A percentile compares a stretch with the other conserved stretches of the same genome.
Evolutionary conservation across 2,329 filamentous ascomycete genomes (phyloP).

Genomic region (Pezicula neosporulosa): DNA sequence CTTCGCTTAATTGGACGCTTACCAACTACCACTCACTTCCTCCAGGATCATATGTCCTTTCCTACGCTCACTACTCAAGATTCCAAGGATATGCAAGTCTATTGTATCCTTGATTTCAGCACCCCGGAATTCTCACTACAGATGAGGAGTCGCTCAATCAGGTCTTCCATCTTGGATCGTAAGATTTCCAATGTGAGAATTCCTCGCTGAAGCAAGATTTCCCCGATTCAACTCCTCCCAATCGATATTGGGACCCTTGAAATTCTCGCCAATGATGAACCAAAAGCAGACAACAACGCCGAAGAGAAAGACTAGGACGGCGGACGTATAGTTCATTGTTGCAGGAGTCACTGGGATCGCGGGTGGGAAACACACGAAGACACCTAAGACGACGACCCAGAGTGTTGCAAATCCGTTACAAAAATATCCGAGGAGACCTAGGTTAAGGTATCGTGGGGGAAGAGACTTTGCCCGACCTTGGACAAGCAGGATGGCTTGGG

Average conservation of each 20-base stretch:
- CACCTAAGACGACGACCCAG: constrained; percentile 66
- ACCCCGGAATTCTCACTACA: too few species aligned
- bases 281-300: constrained; percentile 48
- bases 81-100: too few species aligned
- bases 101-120: too few species aligned
- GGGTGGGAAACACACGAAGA: constrained; percentile 72
- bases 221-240: background rate
- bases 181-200: background rate
- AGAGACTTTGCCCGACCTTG: constrained; percentile 56
- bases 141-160: too few species aligned
- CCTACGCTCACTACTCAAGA: too few species aligned
- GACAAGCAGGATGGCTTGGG: constrained; percentile 66
- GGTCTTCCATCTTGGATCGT: too few species aligned
- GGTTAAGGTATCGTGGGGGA: constrained; percentile 49
- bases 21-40: too few species aligned
- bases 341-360: constrained; percentile 49
- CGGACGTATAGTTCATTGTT: constrained; percentile 63
- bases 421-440: constrained; percentile 61
- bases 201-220: background rate
- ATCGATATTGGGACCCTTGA: background rate
- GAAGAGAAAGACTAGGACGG: constrained; percentile 46
- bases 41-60: too few species aligned
- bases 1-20: too few species aligned
- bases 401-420: constrained; percentile 65
- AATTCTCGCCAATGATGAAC: background rate